Base-by-base conservation (phyloP, 2,329 filamentous ascomycete species). In the Tolypocladium paradoxum region DNA sequence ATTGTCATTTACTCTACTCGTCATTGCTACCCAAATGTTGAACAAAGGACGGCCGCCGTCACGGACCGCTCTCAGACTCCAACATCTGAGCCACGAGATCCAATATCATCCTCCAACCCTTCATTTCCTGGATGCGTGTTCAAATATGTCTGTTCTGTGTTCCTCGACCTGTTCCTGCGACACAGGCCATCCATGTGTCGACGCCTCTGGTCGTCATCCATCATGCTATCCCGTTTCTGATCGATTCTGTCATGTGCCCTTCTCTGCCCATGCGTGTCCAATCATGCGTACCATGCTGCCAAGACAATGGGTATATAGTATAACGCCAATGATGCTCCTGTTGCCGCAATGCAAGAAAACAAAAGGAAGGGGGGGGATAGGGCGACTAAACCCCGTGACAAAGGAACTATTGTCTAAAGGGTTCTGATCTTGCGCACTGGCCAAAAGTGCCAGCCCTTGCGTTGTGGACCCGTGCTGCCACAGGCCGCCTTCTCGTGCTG, bases 381-480 rank as follows among this genome's bases (percentile, higher is more conserved):
- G 24, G 7, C 24, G 40, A 29, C 4, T 29, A 20, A 20, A 9
- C 18, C 43, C 16, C 6, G 16, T 33, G 43, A 14, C 27, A 11
- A 31, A 20, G 14, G 9, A 8, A 24, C n/a, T 8, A 7, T 6
- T 20, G 43, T 18, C 54, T 45, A 60, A 38, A 54, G 11, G 20
- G 53, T 52, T 50, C 50, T 58, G 57, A 58, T 62, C 58, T 61
- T 66, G 51, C 61, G 63, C 51, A 62, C 56, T 31, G 61, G 55
- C 60, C 65, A 66, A 52, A 66, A 60, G 24, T 56, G 59, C 61
- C 66, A 67, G 38, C 58, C 59, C 51, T 60, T 64, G 53, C 58
- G 63, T 43, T 60, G 59, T 33, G 46, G 38, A 29, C 18, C 43
- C 50, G 50, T 18, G 37, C 49, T 38, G 29, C 12, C 45, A 33